Evolutionary conservation across 2,329 filamentous ascomycete genomes (phyloP), one percentile per base, ranked within the genome.

Genomic region (Verticillium longisporum): DNA sequence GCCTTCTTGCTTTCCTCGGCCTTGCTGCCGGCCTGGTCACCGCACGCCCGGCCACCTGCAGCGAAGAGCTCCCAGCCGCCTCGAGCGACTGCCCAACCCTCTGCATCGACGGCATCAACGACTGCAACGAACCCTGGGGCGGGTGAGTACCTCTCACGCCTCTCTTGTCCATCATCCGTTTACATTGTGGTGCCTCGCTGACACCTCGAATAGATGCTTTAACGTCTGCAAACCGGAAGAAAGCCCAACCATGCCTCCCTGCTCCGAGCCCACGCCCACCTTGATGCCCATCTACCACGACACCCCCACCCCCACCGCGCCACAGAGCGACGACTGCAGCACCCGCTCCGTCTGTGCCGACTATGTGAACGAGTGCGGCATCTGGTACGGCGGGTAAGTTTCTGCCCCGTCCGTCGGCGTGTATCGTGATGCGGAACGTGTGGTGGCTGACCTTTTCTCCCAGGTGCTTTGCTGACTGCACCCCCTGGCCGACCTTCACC

Each of bases 31-130:
- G 60, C 54, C 18, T 65, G 33, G 58, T 38, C 6, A 33, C 58
- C 41, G 63, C 63, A 11, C 57, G 45, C 13, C 62, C 62, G 15
- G 60, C 21, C 55, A 33, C 14, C 18, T 50, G 45, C 18, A 18
- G n/a, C 45, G 45, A 50, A 4, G 45, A 50, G 15, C 41, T 15
- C 41, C 55, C 60, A 13, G 36, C 60, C 14, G 36, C 37, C 14
- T 53, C 26, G 18, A 50, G 6, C 45, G 26, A 60, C 45, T 65
- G 63, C 56, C 63, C 63, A 15, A 62, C 58, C 4, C 60, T 72
- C 26, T 74, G 73, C 56, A 41, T 73, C 37, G 66, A 72, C 6
- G 68, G 59, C 32, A 61, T 71, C 7, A 71, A 68, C 55, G 64
- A 68, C 1, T 74, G 72, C 54, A 66, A 67, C 15, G 15, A 63